Evolutionary conservation across 108 stramenopile species (phyloP).

Genomic region (Nitzschia sp.): DNA sequence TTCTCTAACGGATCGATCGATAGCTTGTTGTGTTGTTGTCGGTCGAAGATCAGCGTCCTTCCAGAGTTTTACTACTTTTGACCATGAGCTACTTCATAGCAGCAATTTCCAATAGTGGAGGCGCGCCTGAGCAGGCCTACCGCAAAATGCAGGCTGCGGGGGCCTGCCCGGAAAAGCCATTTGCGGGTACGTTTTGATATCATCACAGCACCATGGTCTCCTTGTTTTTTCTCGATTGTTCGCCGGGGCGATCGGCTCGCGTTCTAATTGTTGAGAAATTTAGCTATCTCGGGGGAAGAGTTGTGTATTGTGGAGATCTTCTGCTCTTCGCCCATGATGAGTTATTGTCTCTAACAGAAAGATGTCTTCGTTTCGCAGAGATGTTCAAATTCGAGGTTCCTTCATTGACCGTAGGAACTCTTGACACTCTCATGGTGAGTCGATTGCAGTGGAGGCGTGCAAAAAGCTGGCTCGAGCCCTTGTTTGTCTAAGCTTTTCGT

Average conservation of each 20-base stretch:
- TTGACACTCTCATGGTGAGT: slow-evolving; percentile 84
- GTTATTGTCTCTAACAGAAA: no score
- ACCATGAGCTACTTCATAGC: slow-evolving; percentile 81
- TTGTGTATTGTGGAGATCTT: no score
- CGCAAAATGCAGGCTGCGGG: slow-evolving; percentile 88
- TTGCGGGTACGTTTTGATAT: slow-evolving; percentile 53
- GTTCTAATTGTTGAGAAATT: background rate
- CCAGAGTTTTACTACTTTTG: no score
- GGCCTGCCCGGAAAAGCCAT: slow-evolving; percentile 83
- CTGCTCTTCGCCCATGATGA: no score
- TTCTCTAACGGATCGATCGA: no score
- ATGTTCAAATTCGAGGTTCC: slow-evolving; percentile 96
- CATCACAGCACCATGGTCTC: background rate
- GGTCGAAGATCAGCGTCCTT: no score
- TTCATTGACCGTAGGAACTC: slow-evolving; percentile 89
- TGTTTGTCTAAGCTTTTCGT: background rate
- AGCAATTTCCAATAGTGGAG: slow-evolving; percentile 81
- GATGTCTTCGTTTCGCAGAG: slow-evolving; percentile 42
- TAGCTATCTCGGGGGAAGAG: slow-evolving; percentile 4
- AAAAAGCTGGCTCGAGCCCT: background rate
- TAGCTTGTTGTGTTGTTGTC: no score
- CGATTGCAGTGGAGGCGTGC: background rate
- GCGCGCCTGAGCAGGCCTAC: slow-evolving; percentile 86
- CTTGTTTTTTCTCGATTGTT: background rate
- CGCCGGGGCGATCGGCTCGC: background rate